Percentiles rank a stretch among this genome's conserved stretches.
Conservation (phyloP, 345 rosid species). For the Xanthoceras sorbifolium region DNA sequence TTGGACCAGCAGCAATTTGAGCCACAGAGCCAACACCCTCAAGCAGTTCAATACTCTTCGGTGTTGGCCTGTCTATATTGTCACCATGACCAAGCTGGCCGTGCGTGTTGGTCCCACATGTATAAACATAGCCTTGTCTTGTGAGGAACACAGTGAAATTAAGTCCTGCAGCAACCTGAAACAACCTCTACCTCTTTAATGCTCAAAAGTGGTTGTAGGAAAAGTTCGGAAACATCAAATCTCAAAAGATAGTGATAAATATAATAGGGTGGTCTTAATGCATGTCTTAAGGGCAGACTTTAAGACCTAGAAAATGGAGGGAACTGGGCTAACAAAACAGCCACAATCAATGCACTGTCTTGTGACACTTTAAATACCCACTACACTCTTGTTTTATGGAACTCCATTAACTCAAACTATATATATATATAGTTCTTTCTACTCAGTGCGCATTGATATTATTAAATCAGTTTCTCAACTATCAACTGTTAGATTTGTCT, state of each 20-base stretch:
- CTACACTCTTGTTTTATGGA: neutral
- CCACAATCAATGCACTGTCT: neutral
- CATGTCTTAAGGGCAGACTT: too few species aligned
- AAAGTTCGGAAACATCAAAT: neutral
- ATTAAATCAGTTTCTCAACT: too few species aligned
- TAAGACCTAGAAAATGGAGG: neutral
- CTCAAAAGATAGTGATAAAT: neutral
- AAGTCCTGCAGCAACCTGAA: constrained; percentile 93
- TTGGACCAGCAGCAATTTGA: constrained; percentile 89
- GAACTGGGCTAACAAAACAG: neutral
- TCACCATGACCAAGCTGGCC: constrained; percentile 99
- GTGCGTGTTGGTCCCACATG: constrained; percentile 78
- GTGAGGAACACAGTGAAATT: constrained; percentile 85
- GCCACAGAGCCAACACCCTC: constrained; percentile 59
- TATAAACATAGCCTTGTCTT: constrained; percentile 71
- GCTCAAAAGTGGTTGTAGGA: neutral
- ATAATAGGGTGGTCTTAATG: neutral
- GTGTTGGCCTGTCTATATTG: constrained; percentile 71
- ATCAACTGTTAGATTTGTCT: too few species aligned
- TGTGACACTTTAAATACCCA: neutral
- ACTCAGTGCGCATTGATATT: too few species aligned
- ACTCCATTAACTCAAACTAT: neutral
- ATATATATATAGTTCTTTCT: too few species aligned
- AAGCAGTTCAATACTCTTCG: constrained; percentile 60
- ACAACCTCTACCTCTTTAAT: constrained; percentile 19